A percentile compares a stretch with the other conserved stretches of the same genome.
phyloP scores from a whole-genome alignment of 805 yeast species.

The Ogataea pignaliae region DNA sequence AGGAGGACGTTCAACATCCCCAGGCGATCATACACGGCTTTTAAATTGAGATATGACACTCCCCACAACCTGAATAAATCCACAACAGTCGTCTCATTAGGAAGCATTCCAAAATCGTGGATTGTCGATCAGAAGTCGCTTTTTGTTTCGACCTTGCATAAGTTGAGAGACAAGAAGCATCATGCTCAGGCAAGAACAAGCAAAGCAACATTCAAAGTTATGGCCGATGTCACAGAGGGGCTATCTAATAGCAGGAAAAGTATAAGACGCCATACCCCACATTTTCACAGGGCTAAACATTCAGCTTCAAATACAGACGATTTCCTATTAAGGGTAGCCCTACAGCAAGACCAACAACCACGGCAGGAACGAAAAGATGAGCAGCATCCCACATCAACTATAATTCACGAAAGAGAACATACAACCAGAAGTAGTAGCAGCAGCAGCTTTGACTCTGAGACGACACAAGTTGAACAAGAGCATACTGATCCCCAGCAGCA shows the following conservation, averaged over 20 bases:
- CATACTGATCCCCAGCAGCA: too few relatives aligned
- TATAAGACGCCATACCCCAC: not conserved
- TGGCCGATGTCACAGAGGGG: not conserved
- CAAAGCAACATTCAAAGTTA: not conserved
- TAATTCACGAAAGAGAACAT: too few relatives aligned
- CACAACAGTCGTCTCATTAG: conserved; percentile 48
- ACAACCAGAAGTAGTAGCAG: too few relatives aligned
- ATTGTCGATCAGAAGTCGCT: conserved; percentile 27
- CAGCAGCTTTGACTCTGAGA: too few relatives aligned
- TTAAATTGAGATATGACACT: conserved; percentile 49
- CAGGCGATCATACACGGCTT: conserved; percentile 54
- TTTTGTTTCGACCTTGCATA: conserved; percentile 9
- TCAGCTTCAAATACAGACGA: too few relatives aligned
- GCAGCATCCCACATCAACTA: too few relatives aligned
- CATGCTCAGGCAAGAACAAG: not conserved
- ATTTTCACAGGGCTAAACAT: too few relatives aligned
- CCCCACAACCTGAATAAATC: conserved; percentile 43
- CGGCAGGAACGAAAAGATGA: too few relatives aligned
- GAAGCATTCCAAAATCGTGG: conserved; percentile 60
- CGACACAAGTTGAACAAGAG: too few relatives aligned
- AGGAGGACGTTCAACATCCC: conserved; percentile 33
- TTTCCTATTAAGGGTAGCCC: too few relatives aligned
- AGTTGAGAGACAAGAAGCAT: not conserved
- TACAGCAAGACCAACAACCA: too few relatives aligned
- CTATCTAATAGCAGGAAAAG: not conserved